Evolutionary conservation across 169 alveolate species (phyloP), one percentile per base, ranked within the genome.

Genomic region (Theileria annulata): DNA sequence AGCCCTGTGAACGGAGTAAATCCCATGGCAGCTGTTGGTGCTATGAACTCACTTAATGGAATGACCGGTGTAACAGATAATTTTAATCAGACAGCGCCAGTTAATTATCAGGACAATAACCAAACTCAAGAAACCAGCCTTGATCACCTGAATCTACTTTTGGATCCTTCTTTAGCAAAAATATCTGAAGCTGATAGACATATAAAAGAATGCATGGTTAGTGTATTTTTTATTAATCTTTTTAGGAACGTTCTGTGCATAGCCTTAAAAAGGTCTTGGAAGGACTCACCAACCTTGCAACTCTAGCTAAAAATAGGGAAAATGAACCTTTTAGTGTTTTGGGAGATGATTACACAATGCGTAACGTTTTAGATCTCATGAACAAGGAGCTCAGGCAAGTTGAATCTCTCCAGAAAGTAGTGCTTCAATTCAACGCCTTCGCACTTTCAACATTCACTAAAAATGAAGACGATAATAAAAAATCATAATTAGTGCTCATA

Each of bases 211-310:
- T 5, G 8, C 42, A 58, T 58, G 79, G 79, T 72, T 21, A 25
- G 79, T 58, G 5, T 68, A 3, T 0, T 37, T 15, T 6, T 56
- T 49, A 35, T 51, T 35, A 13, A 12, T 51, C 25, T 42, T 6
- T 42, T 72, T 64, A 82, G 89, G 89, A 82, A 82, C 23, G 58
- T 13, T 79, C 85, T 10, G 47, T 82, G 33, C 85, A 73, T 63
- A 69, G 48, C 51, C 25, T 82, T n/a, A 75, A 81, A 75, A 49
- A 48, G 17, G 63, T 75, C 25, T 30, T 75, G 17, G 54, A 63
- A 59, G 37, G 15, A 15, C 27, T 75, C 5, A 71, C 89, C 47
- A 47, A 48, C 13, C 47, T 82, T 25, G 85, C 69, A 5, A 59
- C 77, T 3, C 80, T 82, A 17, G 58, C 64, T 19, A 75, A 63